phyloP scores from a whole-genome alignment of 1,284 basidiomycete species.

The Ceratobasidium sp. region DNA sequence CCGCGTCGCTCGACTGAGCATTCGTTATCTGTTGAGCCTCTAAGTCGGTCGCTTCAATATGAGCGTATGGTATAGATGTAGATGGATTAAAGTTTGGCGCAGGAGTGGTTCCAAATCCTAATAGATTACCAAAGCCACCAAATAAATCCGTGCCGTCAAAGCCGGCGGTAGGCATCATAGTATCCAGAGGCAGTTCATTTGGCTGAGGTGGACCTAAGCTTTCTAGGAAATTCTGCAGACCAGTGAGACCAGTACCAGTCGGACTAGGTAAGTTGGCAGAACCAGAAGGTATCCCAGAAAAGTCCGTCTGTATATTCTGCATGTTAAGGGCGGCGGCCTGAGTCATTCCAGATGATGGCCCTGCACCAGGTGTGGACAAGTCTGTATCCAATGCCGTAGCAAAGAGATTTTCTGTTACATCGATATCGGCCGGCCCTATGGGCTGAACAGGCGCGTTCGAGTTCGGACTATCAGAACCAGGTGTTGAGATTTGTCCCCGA shows the following conservation, averaged over 20 bases:
- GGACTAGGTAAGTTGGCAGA: slow-evolving; percentile 27
- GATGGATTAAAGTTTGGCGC: slow-evolving; percentile 27
- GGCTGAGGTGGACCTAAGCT: slow-evolving; percentile 34
- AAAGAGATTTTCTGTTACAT: not conserved
- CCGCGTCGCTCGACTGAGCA: slow-evolving; percentile 23
- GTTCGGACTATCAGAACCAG: slow-evolving; percentile 31
- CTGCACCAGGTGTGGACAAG: slow-evolving; percentile 38
- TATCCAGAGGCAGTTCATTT: slow-evolving; percentile 21
- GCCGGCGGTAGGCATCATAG: slow-evolving; percentile 14
- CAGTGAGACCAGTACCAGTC: slow-evolving; percentile 39
- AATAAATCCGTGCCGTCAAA: slow-evolving; percentile 38
- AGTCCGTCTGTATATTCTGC: slow-evolving; percentile 21
- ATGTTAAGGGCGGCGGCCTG: not conserved
- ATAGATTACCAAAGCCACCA: slow-evolving; percentile 30
- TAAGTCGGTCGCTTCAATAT: slow-evolving; percentile 40
- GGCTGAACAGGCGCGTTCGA: slow-evolving; percentile 1
- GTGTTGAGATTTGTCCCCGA: slow-evolving; percentile 7
- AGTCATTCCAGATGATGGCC: slow-evolving; percentile 13
- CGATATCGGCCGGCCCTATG: not conserved
- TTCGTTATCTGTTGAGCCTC: not conserved
- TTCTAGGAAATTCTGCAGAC: slow-evolving; percentile 40
- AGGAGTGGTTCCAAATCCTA: slow-evolving; percentile 28
- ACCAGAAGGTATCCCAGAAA: slow-evolving; percentile 22
- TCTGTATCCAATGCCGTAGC: slow-evolving; percentile 24
- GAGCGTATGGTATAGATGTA: slow-evolving; percentile 13